These are phyloP conservation scores for Tuber brumale DNA, from an alignment of 495 filamentous ascomycete species.

Conservation along the genomic window DNA sequence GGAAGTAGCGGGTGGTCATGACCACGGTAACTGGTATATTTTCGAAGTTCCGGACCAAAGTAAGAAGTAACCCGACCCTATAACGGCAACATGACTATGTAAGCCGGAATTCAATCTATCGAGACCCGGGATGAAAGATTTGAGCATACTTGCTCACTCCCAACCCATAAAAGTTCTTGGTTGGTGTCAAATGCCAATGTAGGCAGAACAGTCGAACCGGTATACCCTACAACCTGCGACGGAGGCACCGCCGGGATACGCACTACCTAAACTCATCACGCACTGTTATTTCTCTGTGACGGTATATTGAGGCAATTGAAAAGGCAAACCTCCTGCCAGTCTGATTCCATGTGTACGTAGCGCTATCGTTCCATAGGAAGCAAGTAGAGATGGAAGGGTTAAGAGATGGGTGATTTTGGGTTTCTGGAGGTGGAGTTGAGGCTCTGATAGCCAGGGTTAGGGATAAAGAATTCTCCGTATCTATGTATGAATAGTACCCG, in stretches of 20 bases:
- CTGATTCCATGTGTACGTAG: constrained; percentile 35
- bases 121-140: not conserved
- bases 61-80: constrained; percentile 82
- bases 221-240: constrained; percentile 27
- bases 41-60: constrained; percentile 70
- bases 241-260: constrained; percentile 32
- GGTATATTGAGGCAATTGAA: not conserved
- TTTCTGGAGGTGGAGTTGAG: not conserved
- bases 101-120: not conserved
- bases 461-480: not conserved
- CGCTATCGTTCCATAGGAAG: constrained; percentile 25
- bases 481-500: too few species aligned
- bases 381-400: not conserved
- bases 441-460: not conserved
- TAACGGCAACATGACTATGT: not conserved
- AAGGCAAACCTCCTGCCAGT: constrained; percentile 39
- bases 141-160: constrained; percentile 71
- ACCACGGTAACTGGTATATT: constrained; percentile 50
- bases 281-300: constrained; percentile 9
- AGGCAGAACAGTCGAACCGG: constrained; percentile 30
- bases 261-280: constrained; percentile 25
- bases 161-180: constrained; percentile 85
- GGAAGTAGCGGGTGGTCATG: constrained; percentile 28
- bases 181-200: constrained; percentile 72
- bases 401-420: not conserved